Evolutionary conservation across 305 asterid genomes (phyloP).

Genomic region (Solanum hybrid): DNA sequence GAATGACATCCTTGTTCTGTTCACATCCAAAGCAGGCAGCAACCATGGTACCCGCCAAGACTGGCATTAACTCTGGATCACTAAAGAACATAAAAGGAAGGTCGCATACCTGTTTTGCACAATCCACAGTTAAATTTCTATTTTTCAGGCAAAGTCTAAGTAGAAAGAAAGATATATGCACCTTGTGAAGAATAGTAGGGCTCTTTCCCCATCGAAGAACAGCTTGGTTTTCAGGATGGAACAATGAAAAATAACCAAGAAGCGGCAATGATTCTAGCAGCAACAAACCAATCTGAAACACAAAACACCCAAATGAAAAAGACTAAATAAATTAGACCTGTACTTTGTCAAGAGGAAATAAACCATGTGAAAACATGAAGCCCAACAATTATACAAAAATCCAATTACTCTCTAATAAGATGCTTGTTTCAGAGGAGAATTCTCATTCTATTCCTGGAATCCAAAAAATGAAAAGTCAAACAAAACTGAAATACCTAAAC

Average conservation of each 20-base stretch:
- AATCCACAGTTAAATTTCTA: conserved; percentile 19
- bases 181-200: conserved; percentile 99
- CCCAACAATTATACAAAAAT: background rate
- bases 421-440: background rate
- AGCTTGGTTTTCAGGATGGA: conserved; percentile 88
- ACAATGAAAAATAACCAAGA: conserved; percentile 84
- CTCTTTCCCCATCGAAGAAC: conserved; percentile 99
- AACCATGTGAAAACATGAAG: background rate
- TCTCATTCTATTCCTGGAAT: background rate
- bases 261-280: conserved; percentile 80
- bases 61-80: conserved; percentile 86
- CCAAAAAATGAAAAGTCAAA: background rate
- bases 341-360: background rate
- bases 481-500: background rate
- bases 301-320: background rate
- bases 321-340: background rate
- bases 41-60: conserved; percentile 71
- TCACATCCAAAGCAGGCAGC: conserved; percentile 89
- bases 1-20: conserved; percentile 87
- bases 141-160: background rate
- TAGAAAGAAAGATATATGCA: conserved; percentile 7
- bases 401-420: background rate
- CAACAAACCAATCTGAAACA: conserved; percentile 58
- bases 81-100: conserved; percentile 92
- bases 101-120: conserved; percentile 74